phyloP scores from a whole-genome alignment of 2,329 filamentous ascomycete species.

The Acephala macrosclerotiorum region DNA sequence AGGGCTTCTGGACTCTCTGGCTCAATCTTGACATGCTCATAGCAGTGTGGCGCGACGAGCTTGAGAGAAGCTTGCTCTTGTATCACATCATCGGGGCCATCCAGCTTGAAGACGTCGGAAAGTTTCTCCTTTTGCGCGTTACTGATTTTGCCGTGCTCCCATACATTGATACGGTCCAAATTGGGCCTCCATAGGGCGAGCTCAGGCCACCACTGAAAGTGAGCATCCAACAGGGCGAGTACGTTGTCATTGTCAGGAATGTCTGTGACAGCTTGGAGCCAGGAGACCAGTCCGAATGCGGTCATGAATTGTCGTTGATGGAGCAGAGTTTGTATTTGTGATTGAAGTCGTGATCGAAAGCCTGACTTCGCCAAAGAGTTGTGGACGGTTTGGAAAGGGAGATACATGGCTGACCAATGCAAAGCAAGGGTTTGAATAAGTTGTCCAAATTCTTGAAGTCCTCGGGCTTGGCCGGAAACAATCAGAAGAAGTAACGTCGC shows the following conservation, averaged over 20 bases:
- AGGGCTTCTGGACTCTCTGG: background rate
- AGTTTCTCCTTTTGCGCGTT: constrained; percentile 10
- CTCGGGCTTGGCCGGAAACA: constrained; percentile 9
- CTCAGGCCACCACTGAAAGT: background rate
- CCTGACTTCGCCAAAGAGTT: background rate
- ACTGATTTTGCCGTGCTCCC: constrained; percentile 9
- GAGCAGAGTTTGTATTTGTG: constrained; percentile 8
- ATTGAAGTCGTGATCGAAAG: constrained; percentile 1
- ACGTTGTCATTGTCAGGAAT: constrained; percentile 1
- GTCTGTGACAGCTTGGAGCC: constrained; percentile 5
- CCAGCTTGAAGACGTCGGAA: constrained; percentile 3
- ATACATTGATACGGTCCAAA: constrained; percentile 4
- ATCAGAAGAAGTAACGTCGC: constrained; percentile 7
- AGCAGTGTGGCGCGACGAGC: constrained; percentile 7
- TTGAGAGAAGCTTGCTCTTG: background rate
- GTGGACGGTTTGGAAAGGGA: constrained; percentile 3
- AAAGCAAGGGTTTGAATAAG: constrained; percentile 3
- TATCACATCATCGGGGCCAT: constrained; percentile 9
- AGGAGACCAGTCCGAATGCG: constrained; percentile 12
- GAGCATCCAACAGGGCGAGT: background rate
- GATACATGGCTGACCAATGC: background rate
- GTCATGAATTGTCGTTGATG: constrained; percentile 9
- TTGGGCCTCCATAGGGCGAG: constrained; percentile 10
- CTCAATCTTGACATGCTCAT: background rate
- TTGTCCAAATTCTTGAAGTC: constrained; percentile 12